phyloP scores from a whole-genome alignment of 1,284 basidiomycete species.

The Sanguinoderma infundibulare region DNA sequence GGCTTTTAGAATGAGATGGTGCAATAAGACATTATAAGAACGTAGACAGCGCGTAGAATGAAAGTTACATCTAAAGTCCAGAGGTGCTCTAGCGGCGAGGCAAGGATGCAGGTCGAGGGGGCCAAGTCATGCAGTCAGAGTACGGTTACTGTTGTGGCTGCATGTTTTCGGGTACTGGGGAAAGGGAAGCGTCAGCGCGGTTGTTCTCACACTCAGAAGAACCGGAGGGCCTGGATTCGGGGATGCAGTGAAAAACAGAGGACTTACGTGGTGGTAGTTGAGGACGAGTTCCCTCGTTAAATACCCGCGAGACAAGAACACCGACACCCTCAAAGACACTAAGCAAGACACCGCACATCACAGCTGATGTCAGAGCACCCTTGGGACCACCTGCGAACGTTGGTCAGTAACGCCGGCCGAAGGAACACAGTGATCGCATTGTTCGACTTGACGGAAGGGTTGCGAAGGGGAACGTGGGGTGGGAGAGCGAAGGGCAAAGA shows the following conservation, averaged over 20 bases:
- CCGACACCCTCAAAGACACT: slow-evolving; percentile 97
- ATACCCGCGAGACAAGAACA: slow-evolving; percentile 82
- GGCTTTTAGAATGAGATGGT: too few relatives aligned
- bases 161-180: slow-evolving; percentile 41
- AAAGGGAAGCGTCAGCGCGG: background rate
- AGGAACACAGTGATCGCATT: background rate
- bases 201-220: background rate
- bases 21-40: slow-evolving; percentile 23
- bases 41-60: slow-evolving; percentile 24
- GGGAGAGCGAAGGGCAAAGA: background rate
- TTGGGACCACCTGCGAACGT: slow-evolving; percentile 80
- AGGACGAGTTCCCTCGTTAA: slow-evolving; percentile 82
- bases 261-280: slow-evolving; percentile 59
- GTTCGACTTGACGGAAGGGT: too few relatives aligned
- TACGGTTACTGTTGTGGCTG: slow-evolving; percentile 31
- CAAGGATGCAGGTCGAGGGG: background rate
- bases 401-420: slow-evolving; percentile 9
- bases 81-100: background rate
- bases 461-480: background rate
- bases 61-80: slow-evolving; percentile 35
- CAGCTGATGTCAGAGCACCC: slow-evolving; percentile 88
- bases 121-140: background rate
- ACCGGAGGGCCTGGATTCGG: background rate
- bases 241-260: background rate
- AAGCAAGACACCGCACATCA: slow-evolving; percentile 95